phyloP scores from a whole-genome alignment of 2,329 filamentous ascomycete genomes.

The Pseudocercospora eumusae region DNA sequence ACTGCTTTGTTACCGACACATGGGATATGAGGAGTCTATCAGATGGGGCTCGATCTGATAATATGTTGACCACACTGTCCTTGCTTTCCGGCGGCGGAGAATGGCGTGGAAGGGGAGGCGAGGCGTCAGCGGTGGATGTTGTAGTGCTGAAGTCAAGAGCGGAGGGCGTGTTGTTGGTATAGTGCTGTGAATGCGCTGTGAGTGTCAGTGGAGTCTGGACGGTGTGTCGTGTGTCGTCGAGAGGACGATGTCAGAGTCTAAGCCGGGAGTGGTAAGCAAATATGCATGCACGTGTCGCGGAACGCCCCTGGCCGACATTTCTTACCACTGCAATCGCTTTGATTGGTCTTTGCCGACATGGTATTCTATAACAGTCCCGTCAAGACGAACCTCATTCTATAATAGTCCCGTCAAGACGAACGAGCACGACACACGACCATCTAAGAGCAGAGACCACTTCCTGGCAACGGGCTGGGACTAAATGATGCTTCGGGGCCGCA shows the following conservation, averaged over 20 bases:
- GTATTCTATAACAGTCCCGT: neutral
- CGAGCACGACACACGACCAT: neutral
- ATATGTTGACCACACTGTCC: neutral
- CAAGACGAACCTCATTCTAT: neutral
- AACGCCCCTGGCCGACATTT: neutral
- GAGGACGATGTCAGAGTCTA: neutral
- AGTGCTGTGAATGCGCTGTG: too few relatives aligned
- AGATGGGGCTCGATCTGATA: conserved; percentile 17
- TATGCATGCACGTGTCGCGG: neutral
- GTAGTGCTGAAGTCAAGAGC: neutral
- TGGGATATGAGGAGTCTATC: conserved; percentile 24
- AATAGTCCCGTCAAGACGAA: neutral
- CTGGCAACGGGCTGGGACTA: neutral
- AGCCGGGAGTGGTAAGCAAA: conserved; percentile 1
- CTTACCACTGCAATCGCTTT: neutral
- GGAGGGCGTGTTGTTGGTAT: neutral
- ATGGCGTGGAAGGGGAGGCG: conserved; percentile 1
- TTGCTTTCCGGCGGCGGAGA: neutral
- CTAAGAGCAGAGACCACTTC: neutral
- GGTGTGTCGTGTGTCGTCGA: neutral
- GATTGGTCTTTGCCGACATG: too few relatives aligned
- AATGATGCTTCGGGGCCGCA: neutral
- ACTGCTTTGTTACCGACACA: conserved; percentile 18
- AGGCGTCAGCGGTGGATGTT: conserved; percentile 2
- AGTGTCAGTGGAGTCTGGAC: neutral